Conservation (phyloP, 805 yeast species). For the Kockiozyma suomiensis region DNA sequence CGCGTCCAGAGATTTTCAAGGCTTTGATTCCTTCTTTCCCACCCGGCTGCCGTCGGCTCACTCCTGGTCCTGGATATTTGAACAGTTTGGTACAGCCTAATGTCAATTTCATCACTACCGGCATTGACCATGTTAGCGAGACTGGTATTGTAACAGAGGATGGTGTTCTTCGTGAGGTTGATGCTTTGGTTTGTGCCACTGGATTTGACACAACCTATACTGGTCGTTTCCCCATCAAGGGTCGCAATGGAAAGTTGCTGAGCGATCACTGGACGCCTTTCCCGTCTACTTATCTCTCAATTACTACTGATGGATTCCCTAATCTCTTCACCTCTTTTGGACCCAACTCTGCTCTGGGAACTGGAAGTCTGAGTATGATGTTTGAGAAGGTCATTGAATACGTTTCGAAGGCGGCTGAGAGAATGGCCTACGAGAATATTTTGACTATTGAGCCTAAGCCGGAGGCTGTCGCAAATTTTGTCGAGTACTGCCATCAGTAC, state of each 20-base stretch:
- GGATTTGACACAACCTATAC: conserved; percentile 31
- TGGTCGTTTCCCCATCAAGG: conserved; percentile 33
- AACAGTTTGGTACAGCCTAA: conserved; percentile 24
- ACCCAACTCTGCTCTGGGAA: conserved; percentile 27
- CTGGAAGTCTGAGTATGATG: conserved; percentile 18
- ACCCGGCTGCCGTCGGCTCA: conserved; percentile 35
- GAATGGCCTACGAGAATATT: conserved; percentile 22
- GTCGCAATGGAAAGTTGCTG: conserved; percentile 21
- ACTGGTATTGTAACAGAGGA: conserved; percentile 30
- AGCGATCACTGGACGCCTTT: conserved; percentile 24
- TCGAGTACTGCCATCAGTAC: conserved; percentile 12
- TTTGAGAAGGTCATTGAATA: conserved; percentile 25
- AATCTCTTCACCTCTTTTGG: conserved; percentile 30
- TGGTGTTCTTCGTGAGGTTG: conserved; percentile 26
- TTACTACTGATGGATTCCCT: conserved; percentile 31
- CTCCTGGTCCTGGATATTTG: conserved; percentile 35
- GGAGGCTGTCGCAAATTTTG: conserved; percentile 15
- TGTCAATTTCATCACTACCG: conserved; percentile 25
- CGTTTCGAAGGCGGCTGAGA: conserved; percentile 12
- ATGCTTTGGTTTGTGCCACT: conserved; percentile 33
- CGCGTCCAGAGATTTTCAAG: conserved; percentile 20
- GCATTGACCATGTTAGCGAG: conserved; percentile 23
- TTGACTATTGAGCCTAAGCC: conserved; percentile 16
- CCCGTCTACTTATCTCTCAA: conserved; percentile 28
- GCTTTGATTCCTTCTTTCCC: conserved; percentile 30